Base-by-base conservation (phyloP, 164 flowering plant species). In the Stephania japonica region DNA sequence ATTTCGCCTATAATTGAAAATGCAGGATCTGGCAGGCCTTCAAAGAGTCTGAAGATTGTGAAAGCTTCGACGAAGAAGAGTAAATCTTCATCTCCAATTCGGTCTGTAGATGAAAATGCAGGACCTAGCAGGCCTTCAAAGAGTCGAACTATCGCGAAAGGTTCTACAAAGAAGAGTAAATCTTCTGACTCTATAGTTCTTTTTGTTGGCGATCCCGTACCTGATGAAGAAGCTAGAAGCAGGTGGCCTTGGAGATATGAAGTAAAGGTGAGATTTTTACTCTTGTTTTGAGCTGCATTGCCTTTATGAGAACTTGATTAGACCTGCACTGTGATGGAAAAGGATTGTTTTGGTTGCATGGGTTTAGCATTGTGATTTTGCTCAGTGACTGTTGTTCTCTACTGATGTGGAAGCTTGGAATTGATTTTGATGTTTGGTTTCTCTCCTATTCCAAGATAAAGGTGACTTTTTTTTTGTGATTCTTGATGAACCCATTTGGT, bases 171-270 rank as follows among this genome's bases (percentile, higher is more conserved):
- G 43, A 73, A 70, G 16, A 16, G 25, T 27, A 75, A 41, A 0
- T 66, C 44, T 63, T 5, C 72, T 2, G 13, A 25, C 9, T 59
- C 1, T 65, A 50, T 3, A 11, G 75, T 71, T 43, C 80, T 73
- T 67, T 84, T 87, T 14, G 53, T 85, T 64, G 91, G 95, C 49
- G 90, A 89, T 41, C 87, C 95, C 1, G 77, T 90, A 67, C 80
- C 82, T 1, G 74, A 42, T 13, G 86, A 81, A 42, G 87, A 84
- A 76, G 95, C 95, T 78, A 79, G 56, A 64, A 56, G 77, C 61
- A 82, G 80, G 68, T 90, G 95, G 95, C 75, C 77, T 56, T 86
- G 88, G 90, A 86, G 92, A 9, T 90, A 86, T 69, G 80, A 87
- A 61, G 61, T 78, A 72, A 85, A 86, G 92, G 95, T 43, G 21